These are phyloP conservation scores for Lyophyllum atratum DNA, from an alignment of 768 basidiomycete species.

Conservation along the genomic window DNA sequence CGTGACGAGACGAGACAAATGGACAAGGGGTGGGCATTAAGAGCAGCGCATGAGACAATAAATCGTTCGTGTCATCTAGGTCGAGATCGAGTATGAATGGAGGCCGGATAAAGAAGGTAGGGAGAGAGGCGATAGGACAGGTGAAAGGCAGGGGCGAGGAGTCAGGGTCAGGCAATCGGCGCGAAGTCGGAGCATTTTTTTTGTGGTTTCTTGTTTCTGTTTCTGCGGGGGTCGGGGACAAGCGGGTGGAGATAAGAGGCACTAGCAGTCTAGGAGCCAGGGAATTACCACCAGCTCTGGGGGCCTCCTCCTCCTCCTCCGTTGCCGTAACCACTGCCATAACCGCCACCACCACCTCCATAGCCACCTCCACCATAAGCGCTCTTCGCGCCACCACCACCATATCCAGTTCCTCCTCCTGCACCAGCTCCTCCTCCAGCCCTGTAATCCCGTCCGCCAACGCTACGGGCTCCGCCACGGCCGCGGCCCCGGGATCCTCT, in stretches of 20 bases:
- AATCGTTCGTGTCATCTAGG: conserved; percentile 31
- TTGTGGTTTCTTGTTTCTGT: conserved; percentile 30
- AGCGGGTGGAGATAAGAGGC: neutral
- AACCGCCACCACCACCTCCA: conserved; percentile 26
- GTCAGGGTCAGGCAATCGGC: neutral
- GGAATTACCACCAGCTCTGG: conserved; percentile 45
- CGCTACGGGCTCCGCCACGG: conserved; percentile 48
- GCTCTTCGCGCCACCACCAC: conserved; percentile 27
- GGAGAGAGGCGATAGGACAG: neutral
- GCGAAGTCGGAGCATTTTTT: conserved; percentile 21
- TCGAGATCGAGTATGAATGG: conserved; percentile 32
- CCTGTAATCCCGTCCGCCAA: conserved; percentile 50
- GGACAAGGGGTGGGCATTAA: conserved; percentile 45
- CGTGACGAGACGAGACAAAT: conserved; percentile 41
- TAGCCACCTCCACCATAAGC: conserved; percentile 33
- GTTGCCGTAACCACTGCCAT: conserved; percentile 26
- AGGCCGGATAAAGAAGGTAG: neutral
- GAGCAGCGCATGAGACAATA: conserved; percentile 56
- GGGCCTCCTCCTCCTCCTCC: conserved; percentile 32
- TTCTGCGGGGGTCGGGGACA: conserved; percentile 25
- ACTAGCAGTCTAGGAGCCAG: neutral
- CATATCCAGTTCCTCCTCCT: conserved; percentile 26
- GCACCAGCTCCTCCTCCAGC: conserved; percentile 37
- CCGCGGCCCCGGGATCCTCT: conserved; percentile 61
- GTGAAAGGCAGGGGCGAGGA: neutral